A percentile compares a stretch with the other conserved stretches of the same genome.
Evolutionary conservation across 495 filamentous ascomycete species (phyloP).

Genomic region (Lasiosphaeria hispida): DNA sequence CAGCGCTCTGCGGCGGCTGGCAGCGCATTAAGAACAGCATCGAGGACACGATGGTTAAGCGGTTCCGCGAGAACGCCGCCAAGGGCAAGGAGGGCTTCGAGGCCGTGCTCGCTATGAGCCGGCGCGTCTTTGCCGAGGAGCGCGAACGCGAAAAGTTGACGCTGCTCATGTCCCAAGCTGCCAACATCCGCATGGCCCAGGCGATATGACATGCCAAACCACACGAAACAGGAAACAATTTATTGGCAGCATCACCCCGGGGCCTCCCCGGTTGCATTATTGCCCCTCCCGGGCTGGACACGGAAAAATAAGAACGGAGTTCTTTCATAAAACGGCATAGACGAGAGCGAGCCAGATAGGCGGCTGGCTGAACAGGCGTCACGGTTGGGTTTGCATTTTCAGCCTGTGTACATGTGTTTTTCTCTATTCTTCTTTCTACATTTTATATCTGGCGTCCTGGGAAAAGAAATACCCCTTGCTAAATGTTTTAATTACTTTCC

Average conservation of each 20-base stretch:
- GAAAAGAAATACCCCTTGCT: slow-evolving; percentile 15
- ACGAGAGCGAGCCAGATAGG: too few relatives aligned
- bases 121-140: slow-evolving; percentile 87
- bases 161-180: slow-evolving; percentile 28
- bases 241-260: not conserved
- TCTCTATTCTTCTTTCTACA: not conserved
- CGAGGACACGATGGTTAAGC: slow-evolving; percentile 83
- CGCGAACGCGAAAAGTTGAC: slow-evolving; percentile 43
- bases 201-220: not conserved
- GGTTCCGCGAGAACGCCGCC: slow-evolving; percentile 86
- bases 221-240: not conserved
- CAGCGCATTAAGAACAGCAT: slow-evolving; percentile 91
- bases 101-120: slow-evolving; percentile 87
- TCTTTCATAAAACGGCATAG: slow-evolving; percentile 18
- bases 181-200: slow-evolving; percentile 31
- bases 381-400: slow-evolving; percentile 16
- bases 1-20: slow-evolving; percentile 92
- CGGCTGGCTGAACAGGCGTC: slow-evolving; percentile 3
- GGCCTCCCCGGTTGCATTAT: not conserved
- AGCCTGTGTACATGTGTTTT: slow-evolving; percentile 2
- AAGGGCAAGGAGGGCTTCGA: slow-evolving; percentile 93
- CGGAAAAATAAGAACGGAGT: slow-evolving; percentile 7
- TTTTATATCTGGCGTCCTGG: slow-evolving; percentile 2
- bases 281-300: not conserved
- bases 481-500: not conserved